These are phyloP conservation scores for Plasmopara viticola DNA, from an alignment of 352 stramenopile species.

Conservation along the genomic window DNA sequence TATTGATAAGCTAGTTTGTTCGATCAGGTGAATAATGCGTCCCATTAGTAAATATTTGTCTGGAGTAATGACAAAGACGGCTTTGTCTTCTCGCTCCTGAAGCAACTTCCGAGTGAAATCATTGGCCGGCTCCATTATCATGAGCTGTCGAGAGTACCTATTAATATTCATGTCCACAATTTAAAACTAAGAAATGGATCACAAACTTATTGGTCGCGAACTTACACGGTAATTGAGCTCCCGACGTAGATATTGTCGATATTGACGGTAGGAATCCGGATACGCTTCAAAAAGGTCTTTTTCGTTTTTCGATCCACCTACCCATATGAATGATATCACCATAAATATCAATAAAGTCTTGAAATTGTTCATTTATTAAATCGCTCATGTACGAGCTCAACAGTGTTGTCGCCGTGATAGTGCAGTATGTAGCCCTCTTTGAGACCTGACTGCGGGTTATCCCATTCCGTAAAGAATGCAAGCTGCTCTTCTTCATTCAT, in stretches of 20 bases:
- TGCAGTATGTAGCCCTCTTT: conserved; percentile 68
- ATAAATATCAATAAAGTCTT: background rate
- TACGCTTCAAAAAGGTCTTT: conserved; percentile 73
- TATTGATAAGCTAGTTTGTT: conserved; percentile 31
- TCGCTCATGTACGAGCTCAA: conserved; percentile 46
- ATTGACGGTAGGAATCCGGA: conserved; percentile 59
- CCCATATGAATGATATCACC: background rate
- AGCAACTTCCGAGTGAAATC: conserved; percentile 46
- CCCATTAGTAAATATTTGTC: conserved; percentile 45
- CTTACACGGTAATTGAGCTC: conserved; percentile 60
- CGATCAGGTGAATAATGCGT: conserved; percentile 37
- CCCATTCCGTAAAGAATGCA: conserved; percentile 75
- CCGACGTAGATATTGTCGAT: conserved; percentile 64
- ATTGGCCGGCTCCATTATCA: conserved; percentile 61
- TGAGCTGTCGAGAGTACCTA: conserved; percentile 73
- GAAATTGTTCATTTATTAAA: background rate
- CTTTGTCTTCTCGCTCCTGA: conserved; percentile 27
- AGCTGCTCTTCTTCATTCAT: conserved; percentile 56
- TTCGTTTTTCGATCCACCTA: conserved; percentile 58
- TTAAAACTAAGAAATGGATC: no score
- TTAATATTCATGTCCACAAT: background rate
- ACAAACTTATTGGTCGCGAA: background rate
- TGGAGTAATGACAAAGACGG: conserved; percentile 46
- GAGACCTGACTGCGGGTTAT: conserved; percentile 63
- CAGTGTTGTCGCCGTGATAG: conserved; percentile 62